Conservation (phyloP, 768 basidiomycete species). For the Phylloporus scabripes region DNA sequence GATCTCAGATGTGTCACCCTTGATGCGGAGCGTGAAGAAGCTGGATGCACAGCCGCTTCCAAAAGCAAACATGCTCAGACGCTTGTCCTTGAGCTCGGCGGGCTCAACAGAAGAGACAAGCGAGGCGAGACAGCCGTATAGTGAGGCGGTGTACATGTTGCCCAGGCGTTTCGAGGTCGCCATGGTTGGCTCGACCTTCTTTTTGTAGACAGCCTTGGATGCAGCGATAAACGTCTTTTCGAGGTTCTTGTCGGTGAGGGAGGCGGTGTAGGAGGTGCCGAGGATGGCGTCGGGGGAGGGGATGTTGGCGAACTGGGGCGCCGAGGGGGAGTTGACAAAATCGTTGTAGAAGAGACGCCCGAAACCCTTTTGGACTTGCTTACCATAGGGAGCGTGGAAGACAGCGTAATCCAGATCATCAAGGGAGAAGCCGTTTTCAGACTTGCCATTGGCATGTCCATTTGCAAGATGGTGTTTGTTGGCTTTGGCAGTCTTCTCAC, state of each 20-base stretch:
- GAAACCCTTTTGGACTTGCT: conserved; percentile 96
- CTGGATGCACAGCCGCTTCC: conserved; percentile 93
- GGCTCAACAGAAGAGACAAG: conserved; percentile 72
- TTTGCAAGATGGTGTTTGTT: conserved; percentile 42
- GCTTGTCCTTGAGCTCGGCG: conserved; percentile 68
- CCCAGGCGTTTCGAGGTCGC: conserved; percentile 86
- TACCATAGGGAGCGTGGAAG: conserved; percentile 98
- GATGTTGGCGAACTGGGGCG: conserved; percentile 63
- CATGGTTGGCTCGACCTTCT: conserved; percentile 77
- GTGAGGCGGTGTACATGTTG: conserved; percentile 97
- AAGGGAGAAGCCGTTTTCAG: conserved; percentile 53
- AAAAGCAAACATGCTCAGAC: conserved; percentile 93
- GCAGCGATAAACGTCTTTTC: conserved; percentile 91
- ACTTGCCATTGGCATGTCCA: conserved; percentile 31
- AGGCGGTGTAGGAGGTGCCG: conserved; percentile 58
- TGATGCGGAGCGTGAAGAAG: conserved; percentile 85
- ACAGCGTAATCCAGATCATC: conserved; percentile 87
- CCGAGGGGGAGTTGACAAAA: conserved; percentile 73
- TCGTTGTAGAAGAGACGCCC: conserved; percentile 91
- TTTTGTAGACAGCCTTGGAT: conserved; percentile 68
- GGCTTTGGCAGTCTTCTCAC: conserved; percentile 69
- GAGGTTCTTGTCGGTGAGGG: conserved; percentile 88
- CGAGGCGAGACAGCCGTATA: conserved; percentile 92
- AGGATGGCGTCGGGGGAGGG: conserved; percentile 69
- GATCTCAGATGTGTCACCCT: conserved; percentile 83